Percentiles rank a stretch among this genome's conserved stretches.
These are phyloP conservation scores for Smallanthus sonchifolius DNA, from an alignment of 129 eudicot genomes.

Conservation along the genomic window DNA sequence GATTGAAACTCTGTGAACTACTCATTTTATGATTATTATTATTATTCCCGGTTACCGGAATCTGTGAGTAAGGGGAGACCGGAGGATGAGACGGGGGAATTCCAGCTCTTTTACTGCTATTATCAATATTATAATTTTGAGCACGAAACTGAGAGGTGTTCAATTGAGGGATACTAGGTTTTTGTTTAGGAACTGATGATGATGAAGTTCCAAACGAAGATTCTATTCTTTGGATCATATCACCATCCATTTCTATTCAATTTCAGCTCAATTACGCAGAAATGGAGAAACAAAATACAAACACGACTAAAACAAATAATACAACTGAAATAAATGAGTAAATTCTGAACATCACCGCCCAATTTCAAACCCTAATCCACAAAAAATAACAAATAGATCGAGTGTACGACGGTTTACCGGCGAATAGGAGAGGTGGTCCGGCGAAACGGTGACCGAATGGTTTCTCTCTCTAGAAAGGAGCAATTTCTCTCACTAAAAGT, in stretches of 20 bases:
- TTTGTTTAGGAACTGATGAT: slow-evolving; percentile 40
- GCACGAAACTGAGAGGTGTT: slow-evolving; percentile 54
- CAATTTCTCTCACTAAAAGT: too few species aligned
- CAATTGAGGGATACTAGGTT: slow-evolving; percentile 61
- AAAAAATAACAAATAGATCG: not conserved
- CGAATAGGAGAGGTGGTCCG: too few species aligned
- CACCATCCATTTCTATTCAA: slow-evolving; percentile 58
- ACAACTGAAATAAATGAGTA: slow-evolving; percentile 4
- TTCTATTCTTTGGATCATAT: slow-evolving; percentile 59
- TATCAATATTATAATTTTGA: slow-evolving; percentile 46
- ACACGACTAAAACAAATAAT: slow-evolving; percentile 10
- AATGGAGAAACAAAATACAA: not conserved
- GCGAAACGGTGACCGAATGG: not conserved
- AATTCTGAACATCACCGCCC: not conserved
- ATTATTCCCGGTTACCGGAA: slow-evolving; percentile 42
- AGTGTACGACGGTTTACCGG: not conserved
- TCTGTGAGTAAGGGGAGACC: slow-evolving; percentile 77
- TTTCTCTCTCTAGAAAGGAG: too few species aligned
- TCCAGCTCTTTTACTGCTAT: slow-evolving; percentile 46
- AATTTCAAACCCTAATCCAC: slow-evolving; percentile 11
- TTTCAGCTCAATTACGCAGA: not conserved
- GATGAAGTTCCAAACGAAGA: slow-evolving; percentile 69
- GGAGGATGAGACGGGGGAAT: slow-evolving; percentile 95
- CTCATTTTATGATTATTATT: slow-evolving; percentile 31
- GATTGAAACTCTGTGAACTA: slow-evolving; percentile 51